Base-by-base conservation (phyloP, 192 early-diverging fungal species). In the Lunasporangiospora selenospora region DNA sequence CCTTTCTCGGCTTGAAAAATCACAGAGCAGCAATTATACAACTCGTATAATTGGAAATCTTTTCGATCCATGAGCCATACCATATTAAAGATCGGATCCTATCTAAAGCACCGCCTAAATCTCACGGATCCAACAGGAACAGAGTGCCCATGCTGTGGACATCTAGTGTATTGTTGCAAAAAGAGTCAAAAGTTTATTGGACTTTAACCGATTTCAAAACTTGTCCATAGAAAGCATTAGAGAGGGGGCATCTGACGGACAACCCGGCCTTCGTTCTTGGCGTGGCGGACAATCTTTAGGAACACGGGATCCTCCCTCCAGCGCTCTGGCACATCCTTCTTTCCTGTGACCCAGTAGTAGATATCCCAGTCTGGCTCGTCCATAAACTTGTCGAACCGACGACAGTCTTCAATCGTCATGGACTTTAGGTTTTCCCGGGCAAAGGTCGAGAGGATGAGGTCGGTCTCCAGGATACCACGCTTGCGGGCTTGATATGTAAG, bases 331-430 rank as follows among this genome's bases (percentile, higher is more conserved):
- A 82, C 64, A 24, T 62, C 61, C 38, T 89, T 91, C 62, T 90
- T 89, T 23, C 76, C 65, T 0, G 87, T 92, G 3, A 87, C 87
- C 92, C 93, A 98, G 64, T 98, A 95, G 64, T 92, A 99, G 45
- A 99, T 93, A 73, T 98, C 96, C 97, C 97, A 99, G 75, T 99
- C 97, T 12, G 89, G 85, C 43, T 88, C 86, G 62, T 94, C 90
- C 73, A 99, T 76, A 50, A 99, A 77, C 52, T 77, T 51, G 58
- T 97, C 97, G 50, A 91, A 88, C 52, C 95, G 88, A 6, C 65
- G 67, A 62, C 98, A 75, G 57, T 95, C 84, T 3, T 71, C 59
- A 29, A 77, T 60, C 19, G 77, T 53, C 48, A 95, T 75, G 0
- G 41, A 24, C 11, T 33, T 32, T 24, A 99, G 64, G 58, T 88